These are phyloP conservation scores for Mortierella sp. DNA, from an alignment of 371 early-diverging fungal genomes.

Conservation along the genomic window DNA sequence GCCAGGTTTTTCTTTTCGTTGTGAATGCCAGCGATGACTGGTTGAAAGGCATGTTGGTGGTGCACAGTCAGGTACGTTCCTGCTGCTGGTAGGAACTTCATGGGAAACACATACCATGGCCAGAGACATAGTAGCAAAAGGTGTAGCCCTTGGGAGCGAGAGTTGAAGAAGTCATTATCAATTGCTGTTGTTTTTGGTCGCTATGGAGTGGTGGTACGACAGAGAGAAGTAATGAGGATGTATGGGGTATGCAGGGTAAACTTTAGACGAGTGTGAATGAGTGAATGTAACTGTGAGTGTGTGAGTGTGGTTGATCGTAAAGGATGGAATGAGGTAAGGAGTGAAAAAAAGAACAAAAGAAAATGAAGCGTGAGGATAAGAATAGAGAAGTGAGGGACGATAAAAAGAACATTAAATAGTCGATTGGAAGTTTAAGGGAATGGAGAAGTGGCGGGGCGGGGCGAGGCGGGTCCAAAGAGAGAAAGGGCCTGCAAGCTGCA, in stretches of 20 bases:
- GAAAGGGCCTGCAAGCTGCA: not conserved
- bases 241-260: not conserved
- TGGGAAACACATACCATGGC: conserved; percentile 65
- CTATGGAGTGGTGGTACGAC: not conserved
- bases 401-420: not conserved
- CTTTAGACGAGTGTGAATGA: not conserved
- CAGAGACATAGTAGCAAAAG: conserved; percentile 78
- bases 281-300: not conserved
- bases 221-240: not conserved
- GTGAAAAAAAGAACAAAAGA: not conserved
- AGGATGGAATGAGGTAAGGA: no score
- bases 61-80: not conserved
- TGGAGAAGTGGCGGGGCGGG: not conserved
- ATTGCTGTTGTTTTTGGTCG: not conserved
- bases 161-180: conserved; percentile 5
- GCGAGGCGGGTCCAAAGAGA: not conserved
- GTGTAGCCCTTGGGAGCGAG: conserved; percentile 51
- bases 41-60: not conserved
- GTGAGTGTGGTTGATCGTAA: no score
- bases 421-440: not conserved
- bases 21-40: conserved; percentile 3
- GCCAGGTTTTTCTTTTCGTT: conserved; percentile 1
- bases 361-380: conserved; percentile 4
- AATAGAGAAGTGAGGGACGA: not conserved
- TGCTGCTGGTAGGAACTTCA: not conserved